These are phyloP conservation scores for Henckelia pumila DNA, from an alignment of 257 asterid genomes.

Conservation along the genomic window DNA sequence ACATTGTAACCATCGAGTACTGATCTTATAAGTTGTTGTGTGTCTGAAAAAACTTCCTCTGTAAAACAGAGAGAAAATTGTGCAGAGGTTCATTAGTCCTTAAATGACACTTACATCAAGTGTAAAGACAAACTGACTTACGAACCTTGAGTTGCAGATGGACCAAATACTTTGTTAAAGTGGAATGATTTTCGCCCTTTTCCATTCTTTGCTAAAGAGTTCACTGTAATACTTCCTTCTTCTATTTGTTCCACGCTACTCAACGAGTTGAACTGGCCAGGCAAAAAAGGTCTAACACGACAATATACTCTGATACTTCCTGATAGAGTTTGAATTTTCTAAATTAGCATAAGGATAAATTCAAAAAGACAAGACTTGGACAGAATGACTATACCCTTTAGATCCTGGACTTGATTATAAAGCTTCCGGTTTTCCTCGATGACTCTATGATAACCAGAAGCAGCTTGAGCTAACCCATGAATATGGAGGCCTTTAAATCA, in stretches of 20 bases:
- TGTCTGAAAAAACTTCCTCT: constrained; percentile 92
- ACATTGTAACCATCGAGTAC: constrained; percentile 97
- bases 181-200: constrained; percentile 70
- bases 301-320: constrained; percentile 98
- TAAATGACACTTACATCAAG: constrained; percentile 2
- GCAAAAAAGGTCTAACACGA: constrained; percentile 87
- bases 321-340: constrained; percentile 33
- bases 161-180: constrained; percentile 92
- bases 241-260: constrained; percentile 82
- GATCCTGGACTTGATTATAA: constrained; percentile 98
- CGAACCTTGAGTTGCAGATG: constrained; percentile 87
- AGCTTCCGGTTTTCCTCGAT: constrained; percentile 95
- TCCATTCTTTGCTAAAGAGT: constrained; percentile 57
- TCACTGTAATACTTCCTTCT: constrained; percentile 77
- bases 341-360: constrained; percentile 12
- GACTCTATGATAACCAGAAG: constrained; percentile 93
- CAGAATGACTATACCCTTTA: constrained; percentile 57
- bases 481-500: constrained; percentile 59
- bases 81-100: constrained; percentile 10
- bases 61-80: constrained; percentile 29
- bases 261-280: constrained; percentile 47
- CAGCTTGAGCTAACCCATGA: constrained; percentile 91
- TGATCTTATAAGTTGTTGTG: constrained; percentile 80
- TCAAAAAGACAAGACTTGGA: not conserved
- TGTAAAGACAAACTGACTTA: constrained; percentile 14